Conservation (phyloP, 148 eudicot species). For the Dianthus caryophyllus region DNA sequence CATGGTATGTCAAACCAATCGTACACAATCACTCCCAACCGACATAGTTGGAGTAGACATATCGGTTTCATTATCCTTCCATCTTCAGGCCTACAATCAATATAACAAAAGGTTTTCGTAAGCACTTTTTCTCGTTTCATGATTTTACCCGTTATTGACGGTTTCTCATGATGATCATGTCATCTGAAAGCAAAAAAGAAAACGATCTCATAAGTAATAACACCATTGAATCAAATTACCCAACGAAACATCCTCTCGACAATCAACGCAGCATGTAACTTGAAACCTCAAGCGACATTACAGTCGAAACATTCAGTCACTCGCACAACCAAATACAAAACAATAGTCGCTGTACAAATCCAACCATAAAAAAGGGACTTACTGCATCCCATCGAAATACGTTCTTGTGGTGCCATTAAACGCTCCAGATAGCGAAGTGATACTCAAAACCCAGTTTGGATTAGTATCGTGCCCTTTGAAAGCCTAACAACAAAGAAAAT, state of each 20-base stretch:
- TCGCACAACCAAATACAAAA: not conserved
- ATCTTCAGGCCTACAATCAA: slow-evolving; percentile 65
- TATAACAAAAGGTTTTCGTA: not conserved
- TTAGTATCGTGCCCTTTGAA: slow-evolving; percentile 71
- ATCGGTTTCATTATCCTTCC: slow-evolving; percentile 67
- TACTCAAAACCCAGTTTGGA: slow-evolving; percentile 78
- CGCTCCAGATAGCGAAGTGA: slow-evolving; percentile 89
- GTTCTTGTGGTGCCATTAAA: slow-evolving; percentile 93
- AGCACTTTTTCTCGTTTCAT: not conserved
- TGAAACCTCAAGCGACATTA: not conserved
- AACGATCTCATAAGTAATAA: too few relatives aligned
- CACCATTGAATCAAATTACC: too few relatives aligned
- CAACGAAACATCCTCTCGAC: not conserved
- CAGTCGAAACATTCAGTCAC: not conserved
- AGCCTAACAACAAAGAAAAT: slow-evolving; percentile 41
- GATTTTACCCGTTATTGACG: too few relatives aligned
- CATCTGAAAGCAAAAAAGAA: too few relatives aligned
- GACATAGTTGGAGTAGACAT: slow-evolving; percentile 59
- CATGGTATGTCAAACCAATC: slow-evolving; percentile 89
- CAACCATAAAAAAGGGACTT: slow-evolving; percentile 29
- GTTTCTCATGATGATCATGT: too few relatives aligned
- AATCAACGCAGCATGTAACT: not conserved
- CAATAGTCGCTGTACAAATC: not conserved
- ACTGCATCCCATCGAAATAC: slow-evolving; percentile 94
- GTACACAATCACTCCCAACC: slow-evolving; percentile 64